Evolutionary conservation across 257 asterid genomes (phyloP).

Genomic region (Eucommia ulmoides): DNA sequence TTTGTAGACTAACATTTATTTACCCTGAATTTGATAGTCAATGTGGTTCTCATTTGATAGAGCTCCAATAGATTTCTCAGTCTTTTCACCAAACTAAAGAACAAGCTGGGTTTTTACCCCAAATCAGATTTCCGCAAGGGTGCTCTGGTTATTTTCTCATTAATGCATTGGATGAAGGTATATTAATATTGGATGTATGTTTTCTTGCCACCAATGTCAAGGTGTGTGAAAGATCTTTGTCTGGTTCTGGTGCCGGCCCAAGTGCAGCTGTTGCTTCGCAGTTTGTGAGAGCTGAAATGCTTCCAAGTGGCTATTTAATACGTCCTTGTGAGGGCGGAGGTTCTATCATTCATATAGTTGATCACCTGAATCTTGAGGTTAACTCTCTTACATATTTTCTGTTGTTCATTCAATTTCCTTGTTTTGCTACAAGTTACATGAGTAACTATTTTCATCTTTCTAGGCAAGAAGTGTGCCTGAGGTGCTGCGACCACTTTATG

Average conservation of each 20-base stretch:
- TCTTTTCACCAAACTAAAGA: too few relatives aligned
- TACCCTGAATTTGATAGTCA: too few relatives aligned
- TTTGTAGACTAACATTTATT: too few relatives aligned
- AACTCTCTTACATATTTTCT: neutral
- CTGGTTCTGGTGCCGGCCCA: conserved; percentile 90
- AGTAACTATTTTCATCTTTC: neutral
- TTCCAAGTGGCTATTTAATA: conserved; percentile 84
- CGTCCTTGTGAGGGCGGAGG: conserved; percentile 98
- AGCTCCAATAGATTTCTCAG: too few relatives aligned
- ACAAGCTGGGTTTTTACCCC: too few relatives aligned
- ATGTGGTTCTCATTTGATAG: too few relatives aligned
- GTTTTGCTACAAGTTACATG: too few relatives aligned
- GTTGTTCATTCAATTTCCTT: neutral
- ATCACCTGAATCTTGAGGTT: conserved; percentile 85
- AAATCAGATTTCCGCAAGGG: too few relatives aligned
- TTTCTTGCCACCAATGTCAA: conserved; percentile 14
- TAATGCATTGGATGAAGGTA: neutral
- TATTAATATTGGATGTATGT: conserved; percentile 2
- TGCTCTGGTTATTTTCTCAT: too few relatives aligned
- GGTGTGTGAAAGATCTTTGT: conserved; percentile 92
- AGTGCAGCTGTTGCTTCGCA: conserved; percentile 62
- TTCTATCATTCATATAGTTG: conserved; percentile 90
- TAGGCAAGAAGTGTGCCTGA: conserved; percentile 99
- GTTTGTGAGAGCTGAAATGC: conserved; percentile 82
- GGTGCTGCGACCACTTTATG: conserved; percentile 91